Base-by-base conservation (phyloP, 768 basidiomycete species). In the Mycena polygramma region DNA sequence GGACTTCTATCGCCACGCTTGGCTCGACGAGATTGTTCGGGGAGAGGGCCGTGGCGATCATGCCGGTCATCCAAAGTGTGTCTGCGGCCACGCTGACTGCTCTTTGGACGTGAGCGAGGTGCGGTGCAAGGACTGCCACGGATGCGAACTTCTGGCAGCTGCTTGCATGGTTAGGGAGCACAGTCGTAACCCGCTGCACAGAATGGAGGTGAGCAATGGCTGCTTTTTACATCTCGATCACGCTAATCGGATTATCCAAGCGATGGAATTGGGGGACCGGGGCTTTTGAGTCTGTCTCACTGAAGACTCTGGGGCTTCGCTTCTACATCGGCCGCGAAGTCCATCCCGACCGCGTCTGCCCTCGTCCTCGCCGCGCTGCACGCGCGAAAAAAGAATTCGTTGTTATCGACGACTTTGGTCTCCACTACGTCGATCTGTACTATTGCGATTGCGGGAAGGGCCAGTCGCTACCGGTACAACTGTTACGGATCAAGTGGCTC, bases 121-220 rank as follows among this genome's bases (percentile, higher is more conserved):
- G 15, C 58, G 72, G 10, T 77, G 76, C 55, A 52, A 64, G 0
- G 70, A 75, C 15, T 77, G 75, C 26, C 49, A 68, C 4, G 19
- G 57, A 0, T 15, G 45, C 4, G 65, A 70, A 17, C 30, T 74
- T 7, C 46, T 62, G 11, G 73, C 70, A 20, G n/a, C 7, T 9
- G 14, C 8, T 24, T 77, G 76, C 48, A 39, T 68, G 37, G 30
- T 75, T 0, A 4, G 24, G n/a, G 36, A 61, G 8, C 75, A 77
- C n/a, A 35, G 7, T 7, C 30, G n/a, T 11, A 54, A 14, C 17
- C 77, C 70, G 0, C 62, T 76, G 6, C 76, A 77, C 57, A 58
- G 60, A 24, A 46, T 77, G 5, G 62, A 73, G 71, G 72, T 74
- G 7, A 8, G 61, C 15, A 30, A 30, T 30, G 30, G 4, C 19